Conservation (phyloP, 1,139 yeast species). For the Pichia sp. region DNA sequence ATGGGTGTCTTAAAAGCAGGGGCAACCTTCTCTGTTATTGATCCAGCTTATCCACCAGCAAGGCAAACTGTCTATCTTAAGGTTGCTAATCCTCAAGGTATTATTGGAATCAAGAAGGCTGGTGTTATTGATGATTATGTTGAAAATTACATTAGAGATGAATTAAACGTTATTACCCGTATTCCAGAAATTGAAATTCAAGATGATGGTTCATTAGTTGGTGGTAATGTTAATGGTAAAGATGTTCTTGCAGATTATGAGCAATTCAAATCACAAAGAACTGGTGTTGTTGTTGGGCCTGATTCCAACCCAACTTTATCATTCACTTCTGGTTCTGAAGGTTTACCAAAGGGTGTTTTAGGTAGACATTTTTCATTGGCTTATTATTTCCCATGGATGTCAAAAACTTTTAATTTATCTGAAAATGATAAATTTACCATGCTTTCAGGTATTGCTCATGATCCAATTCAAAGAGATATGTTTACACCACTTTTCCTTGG, state of each 20-base stretch:
- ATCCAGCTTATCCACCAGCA: slow-evolving; percentile 98
- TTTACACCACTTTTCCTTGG: slow-evolving; percentile 96
- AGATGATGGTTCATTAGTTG: slow-evolving; percentile 70
- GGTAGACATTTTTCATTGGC: slow-evolving; percentile 97
- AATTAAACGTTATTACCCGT: slow-evolving; percentile 63
- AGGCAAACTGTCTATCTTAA: slow-evolving; percentile 88
- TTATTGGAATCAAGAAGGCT: slow-evolving; percentile 85
- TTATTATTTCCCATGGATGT: slow-evolving; percentile 98
- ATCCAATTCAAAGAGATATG: slow-evolving; percentile 98
- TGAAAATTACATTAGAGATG: slow-evolving; percentile 63
- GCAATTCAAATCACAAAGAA: slow-evolving; percentile 45
- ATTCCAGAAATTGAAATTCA: slow-evolving; percentile 72
- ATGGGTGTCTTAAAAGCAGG: slow-evolving; percentile 98
- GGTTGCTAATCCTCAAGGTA: slow-evolving; percentile 89
- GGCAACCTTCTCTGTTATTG: slow-evolving; percentile 96
- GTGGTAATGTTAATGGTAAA: slow-evolving; percentile 50
- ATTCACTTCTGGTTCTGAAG: slow-evolving; percentile 98
- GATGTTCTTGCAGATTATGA: slow-evolving; percentile 51
- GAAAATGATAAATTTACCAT: slow-evolving; percentile 87
- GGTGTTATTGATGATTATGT: slow-evolving; percentile 76
- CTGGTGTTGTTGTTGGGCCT: slow-evolving; percentile 96
- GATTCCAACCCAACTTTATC: slow-evolving; percentile 95
- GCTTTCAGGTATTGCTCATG: slow-evolving; percentile 98
- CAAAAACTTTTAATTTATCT: slow-evolving; percentile 69
- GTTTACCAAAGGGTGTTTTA: slow-evolving; percentile 95